Conservation (phyloP, 225 moss, liverwort and hornwort species). For the Marchantia polymorpha region DNA sequence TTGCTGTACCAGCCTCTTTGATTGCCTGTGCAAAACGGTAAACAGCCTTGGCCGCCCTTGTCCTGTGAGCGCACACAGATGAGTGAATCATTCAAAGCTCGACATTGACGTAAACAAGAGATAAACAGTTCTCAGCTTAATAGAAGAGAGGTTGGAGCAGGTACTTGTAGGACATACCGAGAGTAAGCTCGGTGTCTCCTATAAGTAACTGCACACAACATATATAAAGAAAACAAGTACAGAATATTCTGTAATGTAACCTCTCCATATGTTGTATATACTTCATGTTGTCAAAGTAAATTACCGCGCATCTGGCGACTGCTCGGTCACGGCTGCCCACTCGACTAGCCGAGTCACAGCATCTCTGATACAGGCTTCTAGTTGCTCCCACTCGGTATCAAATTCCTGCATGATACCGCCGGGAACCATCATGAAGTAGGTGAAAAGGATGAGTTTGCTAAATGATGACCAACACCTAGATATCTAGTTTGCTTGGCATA, state of each 20-base stretch:
- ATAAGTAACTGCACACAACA: background rate
- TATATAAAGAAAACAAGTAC: too few relatives aligned
- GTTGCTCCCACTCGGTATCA: constrained; percentile 39
- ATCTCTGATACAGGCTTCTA: constrained; percentile 37
- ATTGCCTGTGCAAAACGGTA: constrained; percentile 40
- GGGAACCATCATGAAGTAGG: background rate
- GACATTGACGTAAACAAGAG: background rate
- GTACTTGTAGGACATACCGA: background rate
- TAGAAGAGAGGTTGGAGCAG: background rate
- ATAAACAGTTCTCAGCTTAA: too few relatives aligned
- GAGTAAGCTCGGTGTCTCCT: too few relatives aligned
- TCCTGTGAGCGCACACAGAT: constrained; percentile 12
- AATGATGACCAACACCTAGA: background rate
- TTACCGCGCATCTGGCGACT: constrained; percentile 34
- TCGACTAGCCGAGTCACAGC: constrained; percentile 36
- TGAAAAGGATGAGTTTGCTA: background rate
- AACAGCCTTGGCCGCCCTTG: constrained; percentile 40
- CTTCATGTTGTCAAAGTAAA: background rate
- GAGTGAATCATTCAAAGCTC: background rate
- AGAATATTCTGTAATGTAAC: too few relatives aligned
- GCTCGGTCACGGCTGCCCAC: constrained; percentile 27
- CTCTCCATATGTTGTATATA: background rate
- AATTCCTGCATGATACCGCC: constrained; percentile 29
- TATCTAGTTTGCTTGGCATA: background rate
- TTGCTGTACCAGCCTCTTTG: constrained; percentile 24